phyloP scores from a whole-genome alignment of 78 protist species.

The Dictyostelium brefeldianum region DNA sequence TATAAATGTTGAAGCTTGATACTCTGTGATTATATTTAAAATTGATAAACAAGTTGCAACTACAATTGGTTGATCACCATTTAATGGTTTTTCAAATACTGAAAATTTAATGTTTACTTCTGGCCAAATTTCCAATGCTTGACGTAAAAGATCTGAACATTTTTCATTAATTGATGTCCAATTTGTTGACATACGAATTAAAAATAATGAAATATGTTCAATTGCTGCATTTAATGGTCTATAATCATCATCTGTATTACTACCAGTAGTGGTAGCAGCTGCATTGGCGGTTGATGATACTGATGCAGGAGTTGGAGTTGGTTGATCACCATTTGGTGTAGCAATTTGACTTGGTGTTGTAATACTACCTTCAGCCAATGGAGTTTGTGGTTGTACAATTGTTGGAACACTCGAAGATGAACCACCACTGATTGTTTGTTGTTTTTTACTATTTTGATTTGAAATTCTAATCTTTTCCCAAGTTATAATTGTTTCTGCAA shows the following conservation, averaged over 20 bases:
- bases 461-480: constrained; percentile 88
- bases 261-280: not conserved
- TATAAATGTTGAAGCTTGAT: constrained; percentile 20
- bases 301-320: not conserved
- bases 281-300: not conserved
- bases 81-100: constrained; percentile 78
- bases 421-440: not conserved
- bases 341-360: constrained; percentile 56
- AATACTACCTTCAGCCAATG: constrained; percentile 19
- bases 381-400: constrained; percentile 34
- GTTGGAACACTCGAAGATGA: constrained; percentile 6
- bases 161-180: constrained; percentile 4
- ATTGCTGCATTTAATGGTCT: constrained; percentile 22
- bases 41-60: constrained; percentile 72
- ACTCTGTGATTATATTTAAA: constrained; percentile 50
- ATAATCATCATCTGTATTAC: constrained; percentile 28
- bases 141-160: constrained; percentile 44
- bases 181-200: constrained; percentile 39
- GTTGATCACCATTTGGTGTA: not conserved
- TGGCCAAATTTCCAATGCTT: constrained; percentile 77
- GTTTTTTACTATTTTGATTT: constrained; percentile 9
- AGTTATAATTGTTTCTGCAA: constrained; percentile 89
- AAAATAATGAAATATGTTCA: constrained; percentile 49
- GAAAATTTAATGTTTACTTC: constrained; percentile 77
- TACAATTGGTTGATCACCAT: constrained; percentile 22